Evolutionary conservation across 2,329 filamentous ascomycete genomes (phyloP).

Genomic region (Fusarium solani-melongenae): DNA sequence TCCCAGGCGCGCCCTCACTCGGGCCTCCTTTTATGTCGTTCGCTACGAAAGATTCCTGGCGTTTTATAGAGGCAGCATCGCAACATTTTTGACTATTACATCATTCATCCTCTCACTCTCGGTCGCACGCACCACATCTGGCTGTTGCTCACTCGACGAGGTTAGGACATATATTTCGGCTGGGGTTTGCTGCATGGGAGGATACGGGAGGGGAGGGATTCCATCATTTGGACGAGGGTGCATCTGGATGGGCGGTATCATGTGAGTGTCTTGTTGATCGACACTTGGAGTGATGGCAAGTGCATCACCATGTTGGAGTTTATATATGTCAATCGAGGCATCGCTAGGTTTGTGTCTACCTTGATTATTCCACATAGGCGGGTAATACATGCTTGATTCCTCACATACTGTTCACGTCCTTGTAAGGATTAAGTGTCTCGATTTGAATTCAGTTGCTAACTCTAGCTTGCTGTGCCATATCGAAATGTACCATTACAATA

Average conservation of each 20-base stretch:
- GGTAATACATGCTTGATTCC: slow-evolving; percentile 31
- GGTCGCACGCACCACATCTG: not conserved
- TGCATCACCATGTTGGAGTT: slow-evolving; percentile 19
- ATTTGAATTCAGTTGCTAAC: slow-evolving; percentile 5
- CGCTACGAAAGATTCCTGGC: slow-evolving; percentile 38
- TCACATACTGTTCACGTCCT: not conserved
- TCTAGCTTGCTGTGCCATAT: slow-evolving; percentile 9
- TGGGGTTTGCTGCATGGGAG: slow-evolving; percentile 8
- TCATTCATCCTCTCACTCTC: slow-evolving; percentile 27
- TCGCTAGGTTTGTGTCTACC: slow-evolving; percentile 34
- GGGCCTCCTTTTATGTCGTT: slow-evolving; percentile 28
- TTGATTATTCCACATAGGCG: slow-evolving; percentile 20
- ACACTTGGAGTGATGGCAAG: slow-evolving; percentile 25
- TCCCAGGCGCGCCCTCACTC: not conserved
- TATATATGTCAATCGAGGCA: slow-evolving; percentile 12
- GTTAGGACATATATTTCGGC: slow-evolving; percentile 7
- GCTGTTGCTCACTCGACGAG: slow-evolving; percentile 19
- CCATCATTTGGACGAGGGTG: slow-evolving; percentile 10
- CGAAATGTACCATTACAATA: slow-evolving; percentile 11
- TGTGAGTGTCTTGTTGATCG: not conserved
- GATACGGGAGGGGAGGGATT: slow-evolving; percentile 6
- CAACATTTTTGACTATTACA: slow-evolving; percentile 16
- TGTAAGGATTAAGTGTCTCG: not conserved
- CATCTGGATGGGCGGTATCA: slow-evolving; percentile 21
- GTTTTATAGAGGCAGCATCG: slow-evolving; percentile 39